These are phyloP conservation scores for Gastrodia elata DNA, from an alignment of 106 monocot genomes.

Conservation along the genomic window DNA sequence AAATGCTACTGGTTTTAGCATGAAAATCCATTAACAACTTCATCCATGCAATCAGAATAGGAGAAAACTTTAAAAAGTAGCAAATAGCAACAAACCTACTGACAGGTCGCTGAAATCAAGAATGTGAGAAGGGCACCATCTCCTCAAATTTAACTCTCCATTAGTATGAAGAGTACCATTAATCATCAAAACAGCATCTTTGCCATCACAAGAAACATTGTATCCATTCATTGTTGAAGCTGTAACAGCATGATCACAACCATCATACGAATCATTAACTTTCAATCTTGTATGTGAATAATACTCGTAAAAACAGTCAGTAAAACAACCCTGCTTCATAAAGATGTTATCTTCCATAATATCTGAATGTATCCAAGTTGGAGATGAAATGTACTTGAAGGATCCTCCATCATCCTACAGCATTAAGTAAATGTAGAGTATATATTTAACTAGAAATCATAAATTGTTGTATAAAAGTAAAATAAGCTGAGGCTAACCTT, in stretches of 20 bases:
- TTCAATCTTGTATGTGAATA: conserved; percentile 11
- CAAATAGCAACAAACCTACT: conserved; percentile 38
- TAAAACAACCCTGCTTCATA: conserved; percentile 31
- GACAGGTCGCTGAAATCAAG: conserved; percentile 76
- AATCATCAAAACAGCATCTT: neutral
- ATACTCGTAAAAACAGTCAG: conserved; percentile 9
- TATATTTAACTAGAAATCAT: neutral
- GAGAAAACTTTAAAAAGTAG: neutral
- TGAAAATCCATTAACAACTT: neutral
- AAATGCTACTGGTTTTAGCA: neutral
- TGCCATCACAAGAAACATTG: neutral
- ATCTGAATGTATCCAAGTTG: conserved; percentile 91
- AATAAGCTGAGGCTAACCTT: conserved; percentile 36
- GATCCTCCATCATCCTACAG: conserved; percentile 38
- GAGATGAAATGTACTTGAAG: conserved; percentile 18
- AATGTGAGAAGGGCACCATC: conserved; percentile 57
- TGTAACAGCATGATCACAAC: conserved; percentile 2
- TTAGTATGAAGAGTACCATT: conserved; percentile 18
- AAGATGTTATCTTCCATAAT: conserved; percentile 95
- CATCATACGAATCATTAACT: conserved; percentile 17
- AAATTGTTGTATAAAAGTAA: neutral
- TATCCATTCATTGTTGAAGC: neutral
- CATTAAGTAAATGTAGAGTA: conserved; percentile 7
- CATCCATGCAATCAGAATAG: neutral
- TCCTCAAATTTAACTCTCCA: conserved; percentile 14